Evolutionary conservation across 345 rosid species (phyloP).

Genomic region (Populus euphratica): DNA sequence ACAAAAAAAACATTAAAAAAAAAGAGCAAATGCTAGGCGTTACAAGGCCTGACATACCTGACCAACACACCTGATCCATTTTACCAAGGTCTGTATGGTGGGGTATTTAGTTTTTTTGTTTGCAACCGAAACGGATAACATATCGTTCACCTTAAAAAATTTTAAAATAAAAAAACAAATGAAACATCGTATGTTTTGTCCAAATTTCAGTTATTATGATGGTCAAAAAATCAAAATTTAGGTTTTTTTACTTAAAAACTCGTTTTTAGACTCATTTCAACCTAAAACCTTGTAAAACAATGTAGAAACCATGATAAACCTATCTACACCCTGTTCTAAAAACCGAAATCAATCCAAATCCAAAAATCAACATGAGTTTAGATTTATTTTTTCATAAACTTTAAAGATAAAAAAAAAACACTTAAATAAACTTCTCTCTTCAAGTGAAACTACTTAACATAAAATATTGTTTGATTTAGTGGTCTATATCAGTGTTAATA

Average conservation of each 20-base stretch:
- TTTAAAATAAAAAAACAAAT: too few relatives aligned
- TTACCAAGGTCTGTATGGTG: fast-evolving
- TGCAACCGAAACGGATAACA: fast-evolving
- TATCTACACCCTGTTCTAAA: fast-evolving
- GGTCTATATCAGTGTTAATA: fast-evolving
- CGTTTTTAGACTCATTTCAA: fast-evolving
- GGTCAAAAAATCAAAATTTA: fast-evolving
- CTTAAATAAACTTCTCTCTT: fast-evolving
- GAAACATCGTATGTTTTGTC: fast-evolving
- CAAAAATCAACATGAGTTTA: too few relatives aligned
- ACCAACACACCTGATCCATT: fast-evolving
- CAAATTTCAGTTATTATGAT: fast-evolving
- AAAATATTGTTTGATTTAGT: fast-evolving
- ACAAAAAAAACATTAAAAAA: too few relatives aligned
- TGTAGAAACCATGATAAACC: fast-evolving
- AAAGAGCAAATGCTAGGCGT: fast-evolving
- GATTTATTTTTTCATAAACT: too few relatives aligned
- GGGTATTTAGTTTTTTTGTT: too few relatives aligned
- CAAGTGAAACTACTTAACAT: too few relatives aligned
- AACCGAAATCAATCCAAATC: fast-evolving
- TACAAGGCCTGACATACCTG: fast-evolving
- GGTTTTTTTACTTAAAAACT: fast-evolving
- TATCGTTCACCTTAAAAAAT: fast-evolving
- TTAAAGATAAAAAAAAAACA: too few relatives aligned
- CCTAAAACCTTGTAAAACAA: too few relatives aligned